Conservation (phyloP, 805 yeast species). For the Wickerhamiella shivajii region DNA sequence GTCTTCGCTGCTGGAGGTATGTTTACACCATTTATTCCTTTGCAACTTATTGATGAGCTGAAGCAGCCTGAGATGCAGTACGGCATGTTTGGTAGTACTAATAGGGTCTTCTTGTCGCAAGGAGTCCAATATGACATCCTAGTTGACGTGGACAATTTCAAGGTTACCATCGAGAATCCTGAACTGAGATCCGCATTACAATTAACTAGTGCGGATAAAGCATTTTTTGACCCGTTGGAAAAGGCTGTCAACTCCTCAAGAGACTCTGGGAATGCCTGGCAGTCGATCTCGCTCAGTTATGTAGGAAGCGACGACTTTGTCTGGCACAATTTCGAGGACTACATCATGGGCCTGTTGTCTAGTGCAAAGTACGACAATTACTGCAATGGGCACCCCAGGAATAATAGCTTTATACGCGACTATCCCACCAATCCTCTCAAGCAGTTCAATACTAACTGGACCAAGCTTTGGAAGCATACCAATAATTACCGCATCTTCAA, state of each 20-base stretch:
- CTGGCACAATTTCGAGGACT: slow-evolving; percentile 80
- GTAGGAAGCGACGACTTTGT: slow-evolving; percentile 78
- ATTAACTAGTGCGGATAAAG: slow-evolving; percentile 49
- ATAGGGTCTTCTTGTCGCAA: slow-evolving; percentile 60
- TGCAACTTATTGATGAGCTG: slow-evolving; percentile 77
- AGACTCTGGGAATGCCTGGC: slow-evolving; percentile 28
- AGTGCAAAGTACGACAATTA: slow-evolving; percentile 57
- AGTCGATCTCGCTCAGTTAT: slow-evolving; percentile 35
- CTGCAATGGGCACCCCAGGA: slow-evolving; percentile 28
- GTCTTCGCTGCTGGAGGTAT: slow-evolving; percentile 75
- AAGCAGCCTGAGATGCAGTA: slow-evolving; percentile 39
- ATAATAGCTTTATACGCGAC: slow-evolving; percentile 20
- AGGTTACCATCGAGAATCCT: slow-evolving; percentile 29
- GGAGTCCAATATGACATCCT: slow-evolving; percentile 52
- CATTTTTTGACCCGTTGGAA: slow-evolving; percentile 51
- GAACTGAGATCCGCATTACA: slow-evolving; percentile 31
- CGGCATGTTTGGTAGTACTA: slow-evolving; percentile 77
- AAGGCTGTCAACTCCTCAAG: slow-evolving; percentile 34
- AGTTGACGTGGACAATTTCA: slow-evolving; percentile 44
- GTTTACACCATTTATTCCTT: slow-evolving; percentile 86
- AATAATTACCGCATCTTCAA: slow-evolving; percentile 42
- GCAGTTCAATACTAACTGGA: slow-evolving; percentile 33
- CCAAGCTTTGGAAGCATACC: slow-evolving; percentile 39
- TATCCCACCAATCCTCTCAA: slow-evolving; percentile 27
- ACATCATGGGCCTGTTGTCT: slow-evolving; percentile 59